Conservation (phyloP, 73 alveolate genomes). For the Halteria grandinella region DNA sequence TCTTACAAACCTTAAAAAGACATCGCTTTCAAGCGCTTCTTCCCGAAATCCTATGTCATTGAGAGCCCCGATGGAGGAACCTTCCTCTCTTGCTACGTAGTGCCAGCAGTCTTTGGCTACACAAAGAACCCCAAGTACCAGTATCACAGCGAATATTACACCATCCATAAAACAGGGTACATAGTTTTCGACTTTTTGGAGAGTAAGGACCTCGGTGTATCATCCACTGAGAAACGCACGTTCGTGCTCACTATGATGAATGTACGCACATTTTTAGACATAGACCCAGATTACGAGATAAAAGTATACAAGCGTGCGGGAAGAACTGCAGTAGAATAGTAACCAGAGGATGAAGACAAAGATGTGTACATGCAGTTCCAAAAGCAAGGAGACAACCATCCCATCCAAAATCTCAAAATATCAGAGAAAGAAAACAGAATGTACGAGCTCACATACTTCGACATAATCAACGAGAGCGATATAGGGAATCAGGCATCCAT, state of each 20-base stretch:
- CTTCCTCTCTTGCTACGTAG: constrained; percentile 17
- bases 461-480: constrained; percentile 14
- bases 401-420: constrained; percentile 5
- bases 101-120: constrained; percentile 27
- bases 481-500: neutral
- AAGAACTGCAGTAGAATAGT: neutral
- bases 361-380: constrained; percentile 14
- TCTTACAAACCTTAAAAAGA: neutral
- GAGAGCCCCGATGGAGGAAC: neutral
- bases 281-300: constrained; percentile 8
- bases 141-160: neutral
- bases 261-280: constrained; percentile 13
- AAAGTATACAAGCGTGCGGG: neutral
- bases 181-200: constrained; percentile 1
- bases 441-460: constrained; percentile 36
- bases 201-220: neutral
- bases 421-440: constrained; percentile 15
- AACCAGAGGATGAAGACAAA: neutral
- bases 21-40: neutral
- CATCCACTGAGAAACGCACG: neutral
- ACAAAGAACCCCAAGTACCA: too few relatives aligned
- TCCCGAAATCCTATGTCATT: constrained; percentile 5
- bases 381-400: neutral
- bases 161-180: constrained; percentile 25
- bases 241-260: constrained; percentile 17